Conservation (phyloP, 495 filamentous ascomycete species). For the Xylaria acuta region DNA sequence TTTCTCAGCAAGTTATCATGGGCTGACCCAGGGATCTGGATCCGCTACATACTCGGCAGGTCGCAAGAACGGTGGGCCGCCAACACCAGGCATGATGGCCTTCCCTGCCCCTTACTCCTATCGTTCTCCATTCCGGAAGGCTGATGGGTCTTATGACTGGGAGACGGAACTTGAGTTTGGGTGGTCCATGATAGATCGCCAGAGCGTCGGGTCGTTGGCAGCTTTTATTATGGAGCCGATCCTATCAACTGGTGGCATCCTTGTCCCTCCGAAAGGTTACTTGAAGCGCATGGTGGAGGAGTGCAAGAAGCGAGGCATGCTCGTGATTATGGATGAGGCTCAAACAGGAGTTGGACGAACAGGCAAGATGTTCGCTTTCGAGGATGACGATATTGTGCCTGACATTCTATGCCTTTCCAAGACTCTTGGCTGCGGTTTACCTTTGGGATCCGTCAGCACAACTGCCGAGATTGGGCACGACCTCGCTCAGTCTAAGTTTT, state of each 20-base stretch:
- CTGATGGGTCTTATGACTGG: conserved; percentile 63
- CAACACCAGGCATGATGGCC: conserved; percentile 39
- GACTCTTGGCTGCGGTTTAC: conserved; percentile 61
- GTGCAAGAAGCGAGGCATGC: conserved; percentile 58
- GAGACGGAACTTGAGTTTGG: conserved; percentile 61
- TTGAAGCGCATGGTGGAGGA: conserved; percentile 52
- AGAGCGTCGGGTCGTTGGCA: conserved; percentile 61
- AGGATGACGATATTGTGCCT: conserved; percentile 55
- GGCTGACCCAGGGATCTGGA: conserved; percentile 4
- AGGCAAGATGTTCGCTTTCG: conserved; percentile 59
- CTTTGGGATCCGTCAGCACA: conserved; percentile 58
- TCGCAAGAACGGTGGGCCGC: conserved; percentile 50
- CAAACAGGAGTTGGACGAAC: conserved; percentile 61
- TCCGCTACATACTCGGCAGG: conserved; percentile 50
- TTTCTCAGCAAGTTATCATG: conserved; percentile 14
- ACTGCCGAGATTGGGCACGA: conserved; percentile 53
- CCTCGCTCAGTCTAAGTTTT: conserved; percentile 44
- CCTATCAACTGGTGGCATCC: conserved; percentile 57
- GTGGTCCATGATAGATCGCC: conserved; percentile 58
- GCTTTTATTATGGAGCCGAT: conserved; percentile 64
- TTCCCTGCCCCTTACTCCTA: conserved; percentile 58
- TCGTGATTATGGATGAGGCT: conserved; percentile 62
- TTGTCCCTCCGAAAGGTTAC: conserved; percentile 55
- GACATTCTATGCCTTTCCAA: conserved; percentile 62
- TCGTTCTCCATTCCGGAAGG: conserved; percentile 56